These are phyloP conservation scores for Zygosaccharomyces sapae DNA, from an alignment of 1,139 yeast genomes.

Conservation along the genomic window DNA sequence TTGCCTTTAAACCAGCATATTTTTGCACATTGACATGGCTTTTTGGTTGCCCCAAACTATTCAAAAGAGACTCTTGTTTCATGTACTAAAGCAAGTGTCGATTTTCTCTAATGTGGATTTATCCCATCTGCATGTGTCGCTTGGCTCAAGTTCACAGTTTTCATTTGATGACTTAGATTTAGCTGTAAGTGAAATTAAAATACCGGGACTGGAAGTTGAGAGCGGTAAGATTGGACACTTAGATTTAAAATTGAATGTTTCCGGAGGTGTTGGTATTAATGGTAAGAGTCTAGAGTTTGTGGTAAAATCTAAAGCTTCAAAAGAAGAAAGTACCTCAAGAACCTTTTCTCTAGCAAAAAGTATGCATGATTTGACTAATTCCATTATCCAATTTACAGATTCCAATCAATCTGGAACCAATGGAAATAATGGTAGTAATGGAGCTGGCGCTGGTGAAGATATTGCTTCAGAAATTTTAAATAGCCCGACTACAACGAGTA, in stretches of 20 bases:
- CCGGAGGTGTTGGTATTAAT: constrained; percentile 63
- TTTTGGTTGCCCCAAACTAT: constrained; percentile 83
- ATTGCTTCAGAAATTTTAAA: constrained; percentile 17
- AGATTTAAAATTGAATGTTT: constrained; percentile 48
- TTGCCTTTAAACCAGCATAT: not conserved
- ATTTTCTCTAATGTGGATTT: constrained; percentile 77
- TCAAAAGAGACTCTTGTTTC: constrained; percentile 74
- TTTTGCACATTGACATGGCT: constrained; percentile 40
- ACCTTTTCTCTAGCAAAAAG: constrained; percentile 55
- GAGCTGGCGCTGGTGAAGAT: constrained; percentile 23
- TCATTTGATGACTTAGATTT: constrained; percentile 60
- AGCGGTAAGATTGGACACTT: constrained; percentile 58
- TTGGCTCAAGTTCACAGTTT: constrained; percentile 53
- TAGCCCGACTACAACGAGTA: constrained; percentile 14
- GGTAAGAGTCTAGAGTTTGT: constrained; percentile 59
- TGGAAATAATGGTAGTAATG: constrained; percentile 10
- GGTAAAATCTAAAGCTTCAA: constrained; percentile 32
- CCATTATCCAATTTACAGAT: constrained; percentile 41
- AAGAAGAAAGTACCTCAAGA: constrained; percentile 31
- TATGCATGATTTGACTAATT: constrained; percentile 59
- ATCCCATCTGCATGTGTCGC: constrained; percentile 74
- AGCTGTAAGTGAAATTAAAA: constrained; percentile 66
- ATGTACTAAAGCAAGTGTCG: constrained; percentile 76
- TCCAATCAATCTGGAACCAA: not conserved
- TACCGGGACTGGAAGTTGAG: constrained; percentile 65